Percentiles rank a stretch among this genome's conserved stretches.
Conservation (phyloP, 305 asterid species). For the Fraxinus velutina region DNA sequence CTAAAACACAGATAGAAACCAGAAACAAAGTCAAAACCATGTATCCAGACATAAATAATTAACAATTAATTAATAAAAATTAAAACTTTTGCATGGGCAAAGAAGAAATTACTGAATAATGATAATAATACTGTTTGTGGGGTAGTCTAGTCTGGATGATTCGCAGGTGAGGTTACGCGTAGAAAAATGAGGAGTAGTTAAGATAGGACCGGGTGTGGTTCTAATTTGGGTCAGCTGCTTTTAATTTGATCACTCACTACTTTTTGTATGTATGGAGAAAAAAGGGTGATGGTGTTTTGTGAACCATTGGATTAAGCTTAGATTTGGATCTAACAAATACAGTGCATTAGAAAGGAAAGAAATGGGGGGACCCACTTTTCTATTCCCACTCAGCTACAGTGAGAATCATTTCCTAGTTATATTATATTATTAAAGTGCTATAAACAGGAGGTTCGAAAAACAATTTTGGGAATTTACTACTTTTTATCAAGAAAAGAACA, state of each 20-base stretch:
- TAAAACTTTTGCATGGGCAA: neutral
- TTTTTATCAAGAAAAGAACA: neutral
- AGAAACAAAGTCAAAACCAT: neutral
- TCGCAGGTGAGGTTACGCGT: slow-evolving; percentile 28
- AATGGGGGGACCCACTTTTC: neutral
- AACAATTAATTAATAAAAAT: neutral
- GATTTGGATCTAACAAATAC: neutral
- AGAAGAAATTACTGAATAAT: slow-evolving; percentile 40
- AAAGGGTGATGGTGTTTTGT: neutral
- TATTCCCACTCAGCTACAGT: neutral
- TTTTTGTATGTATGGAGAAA: neutral
- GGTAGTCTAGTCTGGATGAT: slow-evolving; percentile 25
- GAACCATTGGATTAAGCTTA: neutral
- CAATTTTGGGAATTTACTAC: neutral
- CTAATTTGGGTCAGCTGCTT: slow-evolving; percentile 20
- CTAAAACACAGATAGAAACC: slow-evolving; percentile 29
- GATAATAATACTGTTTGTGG: slow-evolving; percentile 18
- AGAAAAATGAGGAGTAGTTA: slow-evolving; percentile 28
- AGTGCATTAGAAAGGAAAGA: neutral
- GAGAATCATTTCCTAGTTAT: neutral
- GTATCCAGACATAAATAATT: neutral
- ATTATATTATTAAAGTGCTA: neutral
- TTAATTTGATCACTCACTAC: slow-evolving; percentile 1
- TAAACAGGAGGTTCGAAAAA: neutral
- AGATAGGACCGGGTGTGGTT: slow-evolving; percentile 16